phyloP scores from a whole-genome alignment of 345 rosid species.

The Arabis hirsuta region DNA sequence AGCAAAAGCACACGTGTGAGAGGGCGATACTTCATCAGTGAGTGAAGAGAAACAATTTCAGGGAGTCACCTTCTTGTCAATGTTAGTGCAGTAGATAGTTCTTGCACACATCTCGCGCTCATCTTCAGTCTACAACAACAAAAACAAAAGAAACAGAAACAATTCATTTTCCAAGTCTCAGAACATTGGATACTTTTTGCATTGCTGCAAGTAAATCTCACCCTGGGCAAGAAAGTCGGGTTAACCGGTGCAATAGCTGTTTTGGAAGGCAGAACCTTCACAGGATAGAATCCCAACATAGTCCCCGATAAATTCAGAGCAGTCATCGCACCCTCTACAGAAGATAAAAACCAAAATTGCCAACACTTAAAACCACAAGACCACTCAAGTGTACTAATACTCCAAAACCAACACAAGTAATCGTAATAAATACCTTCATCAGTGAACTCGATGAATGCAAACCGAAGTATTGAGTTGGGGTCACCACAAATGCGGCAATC shows the following conservation, averaged over 20 bases:
- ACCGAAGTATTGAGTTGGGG: slow-evolving; percentile 91
- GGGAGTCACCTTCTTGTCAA: slow-evolving; percentile 84
- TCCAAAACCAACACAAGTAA: slow-evolving; percentile 4
- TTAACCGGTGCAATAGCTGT: slow-evolving; percentile 98
- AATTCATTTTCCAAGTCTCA: slow-evolving; percentile 16
- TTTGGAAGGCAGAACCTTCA: slow-evolving; percentile 87
- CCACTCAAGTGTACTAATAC: neutral
- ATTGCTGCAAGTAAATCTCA: slow-evolving; percentile 35
- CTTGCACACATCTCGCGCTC: slow-evolving; percentile 96
- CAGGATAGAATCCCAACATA: slow-evolving; percentile 93
- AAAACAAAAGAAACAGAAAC: neutral
- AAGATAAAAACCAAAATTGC: slow-evolving; percentile 21
- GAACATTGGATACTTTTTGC: neutral
- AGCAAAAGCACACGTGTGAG: slow-evolving; percentile 11
- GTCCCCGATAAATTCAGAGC: slow-evolving; percentile 83
- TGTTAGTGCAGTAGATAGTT: slow-evolving; percentile 93
- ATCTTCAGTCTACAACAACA: slow-evolving; percentile 67
- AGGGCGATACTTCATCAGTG: slow-evolving; percentile 2
- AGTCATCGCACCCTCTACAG: slow-evolving; percentile 73
- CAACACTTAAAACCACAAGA: slow-evolving; percentile 22
- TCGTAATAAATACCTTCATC: slow-evolving; percentile 65
- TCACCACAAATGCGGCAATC: slow-evolving; percentile 98
- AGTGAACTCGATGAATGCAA: slow-evolving; percentile 93
- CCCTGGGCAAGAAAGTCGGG: slow-evolving; percentile 96
- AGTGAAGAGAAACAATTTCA: neutral